Evolutionary conservation across 1,284 basidiomycete species (phyloP).

Genomic region (Rugosomyces carneus): DNA sequence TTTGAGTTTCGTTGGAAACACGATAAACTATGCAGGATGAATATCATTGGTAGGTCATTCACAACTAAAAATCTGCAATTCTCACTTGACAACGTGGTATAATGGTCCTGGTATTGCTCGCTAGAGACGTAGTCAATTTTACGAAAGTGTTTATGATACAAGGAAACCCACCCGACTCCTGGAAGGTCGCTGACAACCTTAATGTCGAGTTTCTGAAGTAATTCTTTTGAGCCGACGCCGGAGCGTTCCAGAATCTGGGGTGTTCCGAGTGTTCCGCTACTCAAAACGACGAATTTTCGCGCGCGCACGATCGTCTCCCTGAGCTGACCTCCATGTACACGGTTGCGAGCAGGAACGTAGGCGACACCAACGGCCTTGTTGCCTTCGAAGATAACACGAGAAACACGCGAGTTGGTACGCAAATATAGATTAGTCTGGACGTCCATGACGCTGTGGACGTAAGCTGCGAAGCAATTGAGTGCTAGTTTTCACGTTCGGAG

Average conservation of each 20-base stretch:
- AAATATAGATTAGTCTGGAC: constrained; percentile 58
- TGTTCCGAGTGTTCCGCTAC: constrained; percentile 61
- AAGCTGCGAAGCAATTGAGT: constrained; percentile 31
- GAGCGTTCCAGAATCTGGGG: constrained; percentile 71
- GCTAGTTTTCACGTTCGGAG: background rate
- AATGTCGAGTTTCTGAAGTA: constrained; percentile 51
- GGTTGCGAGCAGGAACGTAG: constrained; percentile 60
- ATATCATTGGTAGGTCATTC: background rate
- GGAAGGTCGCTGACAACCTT: constrained; percentile 64
- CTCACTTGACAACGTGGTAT: constrained; percentile 59
- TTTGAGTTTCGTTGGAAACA: constrained; percentile 58
- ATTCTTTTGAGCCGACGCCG: constrained; percentile 52
- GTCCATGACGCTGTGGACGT: constrained; percentile 70
- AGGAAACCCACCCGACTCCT: constrained; percentile 52
- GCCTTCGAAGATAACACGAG: constrained; percentile 67
- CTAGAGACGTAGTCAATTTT: constrained; percentile 23
- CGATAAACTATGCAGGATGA: constrained; percentile 43
- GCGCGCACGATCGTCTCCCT: constrained; percentile 59
- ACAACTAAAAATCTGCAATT: background rate
- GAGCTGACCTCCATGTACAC: constrained; percentile 44
- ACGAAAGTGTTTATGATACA: background rate
- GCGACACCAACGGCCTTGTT: constrained; percentile 67
- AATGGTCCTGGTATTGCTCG: constrained; percentile 70
- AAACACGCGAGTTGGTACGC: constrained; percentile 55
- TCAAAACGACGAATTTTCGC: constrained; percentile 59